Percentiles rank a stretch among this genome's conserved stretches.
Evolutionary conservation across 2,329 filamentous ascomycete species (phyloP).

Genomic region (Colletotrichum sp.): DNA sequence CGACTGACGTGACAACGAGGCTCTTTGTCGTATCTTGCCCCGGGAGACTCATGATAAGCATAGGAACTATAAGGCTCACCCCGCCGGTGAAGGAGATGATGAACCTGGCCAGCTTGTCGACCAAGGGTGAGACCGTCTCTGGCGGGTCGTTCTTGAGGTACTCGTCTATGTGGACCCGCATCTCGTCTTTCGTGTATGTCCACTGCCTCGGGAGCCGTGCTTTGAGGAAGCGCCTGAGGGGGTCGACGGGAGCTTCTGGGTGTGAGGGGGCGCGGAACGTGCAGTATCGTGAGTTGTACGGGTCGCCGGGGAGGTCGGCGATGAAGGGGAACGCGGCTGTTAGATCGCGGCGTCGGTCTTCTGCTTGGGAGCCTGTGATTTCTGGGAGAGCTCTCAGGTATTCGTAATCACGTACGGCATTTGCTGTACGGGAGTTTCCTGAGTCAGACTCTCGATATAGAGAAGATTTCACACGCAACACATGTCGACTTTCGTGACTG

Average conservation of each 20-base stretch:
- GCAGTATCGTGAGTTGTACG: background rate
- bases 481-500: background rate
- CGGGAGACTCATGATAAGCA: background rate
- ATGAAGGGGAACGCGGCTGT: background rate
- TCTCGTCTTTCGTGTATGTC: background rate
- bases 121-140: background rate
- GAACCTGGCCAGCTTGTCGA: background rate
- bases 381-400: background rate
- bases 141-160: background rate
- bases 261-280: background rate
- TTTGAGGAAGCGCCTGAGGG: background rate
- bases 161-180: background rate
- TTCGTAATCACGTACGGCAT: background rate
- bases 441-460: too few species aligned
- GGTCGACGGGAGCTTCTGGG: background rate
- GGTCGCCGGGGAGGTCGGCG: background rate
- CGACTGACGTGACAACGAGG: background rate
- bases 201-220: background rate
- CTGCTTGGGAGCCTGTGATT: background rate
- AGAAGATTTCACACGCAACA: rapidly evolving
- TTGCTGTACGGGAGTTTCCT: background rate
- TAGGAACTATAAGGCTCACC: background rate
- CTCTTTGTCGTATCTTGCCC: background rate
- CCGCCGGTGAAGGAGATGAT: background rate
- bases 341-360: background rate